Evolutionary conservation across 169 alveolate genomes (phyloP), one percentile per base, ranked within the genome.

Genomic region (Cardiosporidium cionae): DNA sequence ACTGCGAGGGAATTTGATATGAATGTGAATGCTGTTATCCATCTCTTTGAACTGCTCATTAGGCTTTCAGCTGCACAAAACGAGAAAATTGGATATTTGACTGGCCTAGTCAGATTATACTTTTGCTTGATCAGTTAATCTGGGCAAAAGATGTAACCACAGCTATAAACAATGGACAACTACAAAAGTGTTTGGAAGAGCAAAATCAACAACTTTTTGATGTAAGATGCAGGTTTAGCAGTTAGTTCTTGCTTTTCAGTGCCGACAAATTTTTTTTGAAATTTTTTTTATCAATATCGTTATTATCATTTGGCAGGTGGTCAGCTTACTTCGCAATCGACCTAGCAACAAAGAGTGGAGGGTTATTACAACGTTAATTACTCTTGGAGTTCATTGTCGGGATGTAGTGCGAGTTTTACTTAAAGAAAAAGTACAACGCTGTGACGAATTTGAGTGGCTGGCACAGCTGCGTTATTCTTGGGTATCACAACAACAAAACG

Each of bases 381-480:
- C 92, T n/a, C 37, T 85, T 67, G 94, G 86, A 70, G 94, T 89
- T 64, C 94, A 89, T 76, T 90, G 89, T 25, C 80, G 94, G 28
- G 94, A 89, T 52, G 89, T 84, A 68, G 84, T 86, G 29, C 84
- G 84, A 63, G 86, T 82, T 35, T 64, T 89, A 35, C n/a, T n/a
- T n/a, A 36, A 37, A 54, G 78, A 81, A 62, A 69, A 68, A 62
- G 7, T 32, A 36, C 72, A 83, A 7, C 76, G 80, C 9, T 76
- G 86, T 67, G 91, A 90, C 73, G n/a, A n/a, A n/a, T 94, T 92
- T 74, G 95, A 91, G 70, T 94, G 98, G 97, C 84, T 86, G 23
- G 84, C 91, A 7, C 90, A 91, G 84, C 84, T 94, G 70, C 86
- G 97, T 25, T 87, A 86, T 78, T 90, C 88, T 80, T 87, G 87